Evolutionary conservation across 306 rosid genomes (phyloP), one percentile per base, ranked within the genome.

Genomic region (Medicago arabica): DNA sequence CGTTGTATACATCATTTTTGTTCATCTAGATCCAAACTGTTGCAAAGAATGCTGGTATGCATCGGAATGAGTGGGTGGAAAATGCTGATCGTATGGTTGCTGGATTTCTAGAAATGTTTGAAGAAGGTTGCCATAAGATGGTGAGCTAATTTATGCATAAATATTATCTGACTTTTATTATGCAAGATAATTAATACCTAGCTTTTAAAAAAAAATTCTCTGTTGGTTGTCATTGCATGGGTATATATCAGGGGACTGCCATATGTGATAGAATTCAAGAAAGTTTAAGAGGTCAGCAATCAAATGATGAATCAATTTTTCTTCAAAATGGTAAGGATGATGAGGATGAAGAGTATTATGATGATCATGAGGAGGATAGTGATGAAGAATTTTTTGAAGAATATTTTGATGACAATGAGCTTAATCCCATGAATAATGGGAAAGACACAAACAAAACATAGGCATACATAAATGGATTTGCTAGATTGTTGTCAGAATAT

Each of bases 111-210:
- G 99, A 95, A 85, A 92, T 95, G 99, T 95, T 95, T 84, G 99
- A 95, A 90, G 99, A 95, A 90, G 96, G 99, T 69, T 95, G 97
- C 84, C 99, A 95, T 72, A 95, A 95, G 85, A 95, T 95, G 99
- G 99, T 92, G 77, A 80, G 89, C 73, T 53, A 75, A 60, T 74
- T 69, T 61, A 68, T 77, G 69, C 14, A 43, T 17, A 65, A 54
- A 49, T 38, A 23, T 5, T 17, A 9, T 55, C 8, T 17, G 15
- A 67, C 31, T 81, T 67, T 44, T 38, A 2, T 68, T 50, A 17
- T 76, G 80, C 54, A 46, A 39, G 47, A 16, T 5, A 74, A 34
- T 51, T 72, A 41, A 28, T 14, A 6, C 54, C 15, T 66, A 25
- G 6, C 59, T 65, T 55, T 40, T 74, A 51, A 9, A 25, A n/a